Conservation (phyloP, 768 basidiomycete species). For the Suillus subaureus region DNA sequence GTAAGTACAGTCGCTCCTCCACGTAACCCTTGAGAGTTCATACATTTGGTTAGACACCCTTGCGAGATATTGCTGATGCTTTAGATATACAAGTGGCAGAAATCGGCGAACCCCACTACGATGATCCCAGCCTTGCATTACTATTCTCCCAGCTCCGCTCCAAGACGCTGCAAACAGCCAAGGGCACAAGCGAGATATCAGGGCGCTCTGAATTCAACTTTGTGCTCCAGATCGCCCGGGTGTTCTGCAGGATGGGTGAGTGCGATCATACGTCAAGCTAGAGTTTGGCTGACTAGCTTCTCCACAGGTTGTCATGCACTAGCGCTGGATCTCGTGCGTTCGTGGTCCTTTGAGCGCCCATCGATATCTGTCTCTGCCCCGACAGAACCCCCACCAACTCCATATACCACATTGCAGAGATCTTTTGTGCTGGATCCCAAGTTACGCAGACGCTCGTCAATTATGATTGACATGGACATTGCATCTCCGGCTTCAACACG, state of each 20-base stretch:
- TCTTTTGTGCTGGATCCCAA: slow-evolving; percentile 53
- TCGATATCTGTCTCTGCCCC: slow-evolving; percentile 39
- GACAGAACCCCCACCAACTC: slow-evolving; percentile 40
- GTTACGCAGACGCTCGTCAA: slow-evolving; percentile 66
- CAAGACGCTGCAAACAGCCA: slow-evolving; percentile 90
- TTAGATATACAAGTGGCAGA: slow-evolving; percentile 57
- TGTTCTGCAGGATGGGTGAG: slow-evolving; percentile 94
- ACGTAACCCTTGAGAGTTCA: not conserved
- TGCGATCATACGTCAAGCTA: slow-evolving; percentile 1
- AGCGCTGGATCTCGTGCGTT: slow-evolving; percentile 86
- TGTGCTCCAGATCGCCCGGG: slow-evolving; percentile 90
- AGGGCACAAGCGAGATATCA: slow-evolving; percentile 91
- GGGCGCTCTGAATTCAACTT: slow-evolving; percentile 92
- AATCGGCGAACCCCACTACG: slow-evolving; percentile 86
- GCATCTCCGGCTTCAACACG: slow-evolving; percentile 61
- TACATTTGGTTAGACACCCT: slow-evolving; percentile 56
- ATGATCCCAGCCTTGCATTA: slow-evolving; percentile 91
- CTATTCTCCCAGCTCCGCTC: slow-evolving; percentile 88
- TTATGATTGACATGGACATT: slow-evolving; percentile 90
- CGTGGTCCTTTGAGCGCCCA: slow-evolving; percentile 91
- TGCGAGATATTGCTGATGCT: slow-evolving; percentile 68
- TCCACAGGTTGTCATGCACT: slow-evolving; percentile 84
- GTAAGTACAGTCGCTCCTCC: slow-evolving; percentile 46
- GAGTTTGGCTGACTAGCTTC: slow-evolving; percentile 9
- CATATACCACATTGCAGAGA: slow-evolving; percentile 42